Base-by-base conservation (phyloP, 805 yeast genomes). In the Candida ulmi region DNA sequence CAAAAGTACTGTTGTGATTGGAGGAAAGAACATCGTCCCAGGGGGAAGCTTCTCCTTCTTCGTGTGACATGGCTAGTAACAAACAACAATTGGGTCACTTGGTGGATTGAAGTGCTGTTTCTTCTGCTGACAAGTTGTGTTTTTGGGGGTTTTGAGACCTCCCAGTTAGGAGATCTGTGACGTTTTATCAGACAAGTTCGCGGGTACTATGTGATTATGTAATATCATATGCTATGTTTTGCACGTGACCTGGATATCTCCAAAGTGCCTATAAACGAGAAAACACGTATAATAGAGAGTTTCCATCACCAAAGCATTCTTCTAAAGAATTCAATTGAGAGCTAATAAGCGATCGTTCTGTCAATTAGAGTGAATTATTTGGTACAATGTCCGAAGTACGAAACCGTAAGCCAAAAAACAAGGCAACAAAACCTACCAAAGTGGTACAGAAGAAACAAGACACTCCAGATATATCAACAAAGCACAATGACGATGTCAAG, bases 11-110 rank as follows among this genome's bases (percentile, higher is more conserved):
- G 17, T 3, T 41, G 2, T 66, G 60, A 28, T 56, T 58, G 2
- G 75, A 59, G 12, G 73, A 57, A 12, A 74, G 56, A 23, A 42
- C 74, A 48, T 78, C 85, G 41, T 72, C 83, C 86, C 85, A 80
- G 42, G 71, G 75, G 2, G 79, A 72, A 5, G 76, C 73, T 9
- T 74, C 69, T 23, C 76, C 61, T 39, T 71, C 76, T 21, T 75
- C 79, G 51, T 63, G 63, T 32, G 68, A 69, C 74, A 70, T 68
- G 5, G 17, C 15, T n/a, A 15, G 13, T 9, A n/a, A n/a, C n/a
- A n/a, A n/a, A n/a, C n/a, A n/a, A n/a, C n/a, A 7, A 21, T 7
- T 7, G 24, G 6, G 24, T 21, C 24, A 21, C 6, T 21, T 21
- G 24, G 9, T 21, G 9, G 24, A 6, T 21, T 7, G 9, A 21